Percentiles rank a stretch among this genome's conserved stretches.
Conservation (phyloP, 2,329 filamentous ascomycete species). For the Exophiala sideris region DNA sequence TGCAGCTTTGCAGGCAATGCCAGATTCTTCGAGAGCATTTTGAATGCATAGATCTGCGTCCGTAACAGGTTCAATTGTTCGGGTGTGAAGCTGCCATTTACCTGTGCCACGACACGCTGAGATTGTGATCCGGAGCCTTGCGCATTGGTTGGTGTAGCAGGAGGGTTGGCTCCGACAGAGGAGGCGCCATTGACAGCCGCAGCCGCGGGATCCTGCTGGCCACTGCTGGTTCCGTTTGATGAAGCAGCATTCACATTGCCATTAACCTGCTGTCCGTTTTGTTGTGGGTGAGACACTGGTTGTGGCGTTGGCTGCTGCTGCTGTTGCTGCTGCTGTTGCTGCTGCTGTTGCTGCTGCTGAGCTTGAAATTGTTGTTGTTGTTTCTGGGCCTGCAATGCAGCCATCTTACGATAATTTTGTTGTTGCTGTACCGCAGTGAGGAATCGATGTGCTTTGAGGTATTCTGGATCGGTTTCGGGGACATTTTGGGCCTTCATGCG, state of each 20-base stretch:
- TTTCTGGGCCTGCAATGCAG: constrained; percentile 56
- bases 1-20: constrained; percentile 76
- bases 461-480: constrained; percentile 78
- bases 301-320: constrained; percentile 16
- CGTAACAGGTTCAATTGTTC: constrained; percentile 77
- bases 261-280: constrained; percentile 32
- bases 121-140: constrained; percentile 31
- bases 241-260: constrained; percentile 32
- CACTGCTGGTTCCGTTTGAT: constrained; percentile 44
- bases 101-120: constrained; percentile 29
- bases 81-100: constrained; percentile 62
- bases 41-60: constrained; percentile 88
- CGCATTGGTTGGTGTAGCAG: constrained; percentile 25
- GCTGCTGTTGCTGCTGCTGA: constrained; percentile 28
- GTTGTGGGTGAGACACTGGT: constrained; percentile 28
- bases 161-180: constrained; percentile 24
- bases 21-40: constrained; percentile 80
- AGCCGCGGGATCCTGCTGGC: constrained; percentile 19
- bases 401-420: constrained; percentile 57
- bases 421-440: constrained; percentile 69
- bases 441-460: constrained; percentile 74
- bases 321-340: constrained; percentile 28
- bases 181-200: constrained; percentile 30
- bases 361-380: constrained; percentile 39
- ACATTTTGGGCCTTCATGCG: constrained; percentile 85